Evolutionary conservation across 2,329 filamentous ascomycete genomes (phyloP).

Genomic region (Penicillium expansum): DNA sequence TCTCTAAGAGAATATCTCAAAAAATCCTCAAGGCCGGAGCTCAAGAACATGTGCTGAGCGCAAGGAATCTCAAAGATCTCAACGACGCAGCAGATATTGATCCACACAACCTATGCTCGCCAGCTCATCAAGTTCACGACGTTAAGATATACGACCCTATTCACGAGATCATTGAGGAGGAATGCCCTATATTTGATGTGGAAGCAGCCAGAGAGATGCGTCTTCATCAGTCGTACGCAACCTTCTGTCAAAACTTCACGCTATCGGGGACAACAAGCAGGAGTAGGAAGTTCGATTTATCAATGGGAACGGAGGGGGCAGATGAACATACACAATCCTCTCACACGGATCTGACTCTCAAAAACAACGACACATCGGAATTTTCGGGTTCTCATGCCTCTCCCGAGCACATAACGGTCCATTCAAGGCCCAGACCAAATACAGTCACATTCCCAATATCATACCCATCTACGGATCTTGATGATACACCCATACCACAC

Average conservation of each 20-base stretch:
- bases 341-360: neutral
- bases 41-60: constrained; percentile 8
- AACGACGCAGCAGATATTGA: neutral
- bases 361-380: neutral
- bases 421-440: neutral
- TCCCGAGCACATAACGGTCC: neutral
- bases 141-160: neutral
- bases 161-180: neutral
- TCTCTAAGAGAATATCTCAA: constrained; percentile 17
- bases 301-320: constrained; percentile 1
- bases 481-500: neutral
- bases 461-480: neutral
- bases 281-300: constrained; percentile 10
- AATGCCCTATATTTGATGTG: neutral
- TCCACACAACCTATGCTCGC: neutral
- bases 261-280: constrained; percentile 4
- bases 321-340: neutral
- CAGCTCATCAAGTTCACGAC: neutral
- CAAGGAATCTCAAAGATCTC: constrained; percentile 12
- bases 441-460: constrained; percentile 1
- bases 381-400: neutral
- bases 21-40: neutral
- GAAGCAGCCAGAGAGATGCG: constrained; percentile 6
- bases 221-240: constrained; percentile 11
- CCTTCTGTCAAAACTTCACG: constrained; percentile 16